Percentiles rank a stretch among this genome's conserved stretches.
These are phyloP conservation scores for Microbotryum violaceum DNA, from an alignment of 1,284 basidiomycete genomes.

Conservation along the genomic window DNA sequence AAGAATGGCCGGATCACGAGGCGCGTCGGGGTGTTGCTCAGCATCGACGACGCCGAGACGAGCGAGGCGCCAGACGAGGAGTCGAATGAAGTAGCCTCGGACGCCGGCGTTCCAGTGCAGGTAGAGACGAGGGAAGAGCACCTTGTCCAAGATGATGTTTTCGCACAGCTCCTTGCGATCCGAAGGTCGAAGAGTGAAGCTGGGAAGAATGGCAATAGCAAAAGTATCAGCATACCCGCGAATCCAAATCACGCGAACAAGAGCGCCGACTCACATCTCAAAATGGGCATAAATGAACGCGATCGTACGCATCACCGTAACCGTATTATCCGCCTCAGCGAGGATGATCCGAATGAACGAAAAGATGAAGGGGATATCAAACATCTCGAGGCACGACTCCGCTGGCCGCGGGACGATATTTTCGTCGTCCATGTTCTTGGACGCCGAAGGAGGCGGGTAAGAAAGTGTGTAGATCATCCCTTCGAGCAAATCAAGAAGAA, in stretches of 20 bases:
- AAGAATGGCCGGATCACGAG: slow-evolving; percentile 41
- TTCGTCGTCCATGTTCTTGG: slow-evolving; percentile 41
- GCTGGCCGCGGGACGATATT: slow-evolving; percentile 20
- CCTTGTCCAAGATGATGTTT: slow-evolving; percentile 43
- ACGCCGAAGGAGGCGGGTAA: slow-evolving; percentile 26
- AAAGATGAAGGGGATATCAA: slow-evolving; percentile 46
- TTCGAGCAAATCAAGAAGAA: slow-evolving; percentile 37
- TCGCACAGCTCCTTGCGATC: slow-evolving; percentile 46
- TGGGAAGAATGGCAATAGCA: slow-evolving; percentile 5
- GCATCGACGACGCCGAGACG: slow-evolving; percentile 41
- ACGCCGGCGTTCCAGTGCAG: slow-evolving; percentile 49
- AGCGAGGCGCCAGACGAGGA: slow-evolving; percentile 48
- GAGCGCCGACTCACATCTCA: slow-evolving; percentile 39
- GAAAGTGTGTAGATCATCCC: slow-evolving; percentile 36
- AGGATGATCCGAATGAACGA: slow-evolving; percentile 45
- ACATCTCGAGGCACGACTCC: slow-evolving; percentile 33
- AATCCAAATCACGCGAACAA: not conserved
- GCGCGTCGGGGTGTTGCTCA: slow-evolving; percentile 34
- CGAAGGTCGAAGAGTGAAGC: slow-evolving; percentile 42
- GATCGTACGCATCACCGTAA: slow-evolving; percentile 47
- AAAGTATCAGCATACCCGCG: not conserved
- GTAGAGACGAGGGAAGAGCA: slow-evolving; percentile 45
- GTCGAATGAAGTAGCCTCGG: slow-evolving; percentile 43
- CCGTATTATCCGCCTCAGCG: slow-evolving; percentile 47
- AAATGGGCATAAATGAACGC: slow-evolving; percentile 49